A percentile compares a stretch with the other conserved stretches of the same genome.
phyloP scores from a whole-genome alignment of 208 protist species.

The Crithidia brevicula region DNA sequence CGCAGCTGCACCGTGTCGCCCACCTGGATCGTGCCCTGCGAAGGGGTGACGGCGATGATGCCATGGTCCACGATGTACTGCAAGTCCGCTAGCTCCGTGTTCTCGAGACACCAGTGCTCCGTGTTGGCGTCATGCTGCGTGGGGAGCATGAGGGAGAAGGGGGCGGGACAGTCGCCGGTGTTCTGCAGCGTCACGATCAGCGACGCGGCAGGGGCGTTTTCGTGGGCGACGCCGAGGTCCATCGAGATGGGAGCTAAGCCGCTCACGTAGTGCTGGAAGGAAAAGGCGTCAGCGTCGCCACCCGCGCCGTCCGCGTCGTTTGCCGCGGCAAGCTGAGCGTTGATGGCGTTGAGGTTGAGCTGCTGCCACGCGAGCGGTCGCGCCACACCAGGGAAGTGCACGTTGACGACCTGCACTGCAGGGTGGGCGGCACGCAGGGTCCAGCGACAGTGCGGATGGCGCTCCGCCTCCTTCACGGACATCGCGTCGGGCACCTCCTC shows the following conservation, averaged over 20 bases:
- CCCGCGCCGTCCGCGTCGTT: conserved; percentile 31
- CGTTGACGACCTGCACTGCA: conserved; percentile 83
- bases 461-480: conserved; percentile 52
- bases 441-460: conserved; percentile 77
- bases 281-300: conserved; percentile 55
- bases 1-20: conserved; percentile 57
- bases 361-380: conserved; percentile 63
- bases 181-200: conserved; percentile 79
- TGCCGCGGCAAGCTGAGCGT: conserved; percentile 60
- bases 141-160: conserved; percentile 85
- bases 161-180: conserved; percentile 63
- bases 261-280: conserved; percentile 80
- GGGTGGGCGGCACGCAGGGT: conserved; percentile 64
- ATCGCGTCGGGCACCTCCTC: conserved; percentile 34
- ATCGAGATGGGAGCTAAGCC: conserved; percentile 75
- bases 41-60: conserved; percentile 74
- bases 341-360: conserved; percentile 79
- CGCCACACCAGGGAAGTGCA: conserved; percentile 45
- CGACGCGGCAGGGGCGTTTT: conserved; percentile 29
- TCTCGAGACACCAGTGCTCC: conserved; percentile 88
- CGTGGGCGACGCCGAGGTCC: conserved; percentile 74
- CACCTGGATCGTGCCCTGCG: conserved; percentile 59
- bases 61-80: conserved; percentile 69
- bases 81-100: conserved; percentile 72
- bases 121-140: conserved; percentile 80